Evolutionary conservation across 1,284 basidiomycete species (phyloP).

Genomic region (Bjerkandera adusta): DNA sequence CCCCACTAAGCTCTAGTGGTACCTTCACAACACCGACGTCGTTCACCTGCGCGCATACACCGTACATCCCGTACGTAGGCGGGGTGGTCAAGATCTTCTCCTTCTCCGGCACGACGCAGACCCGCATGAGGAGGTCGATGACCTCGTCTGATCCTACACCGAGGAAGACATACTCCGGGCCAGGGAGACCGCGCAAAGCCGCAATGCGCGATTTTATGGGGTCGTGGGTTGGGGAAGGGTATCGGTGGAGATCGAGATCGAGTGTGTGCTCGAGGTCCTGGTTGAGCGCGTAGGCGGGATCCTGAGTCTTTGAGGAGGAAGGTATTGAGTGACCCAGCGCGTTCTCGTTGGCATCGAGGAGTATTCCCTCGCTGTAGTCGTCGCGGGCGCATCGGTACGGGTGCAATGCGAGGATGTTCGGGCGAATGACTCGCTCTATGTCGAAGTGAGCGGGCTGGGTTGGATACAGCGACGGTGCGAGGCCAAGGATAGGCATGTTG

Average conservation of each 20-base stretch:
- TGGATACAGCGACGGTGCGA: conserved; percentile 39
- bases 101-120: conserved; percentile 79
- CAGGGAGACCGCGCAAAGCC: conserved; percentile 64
- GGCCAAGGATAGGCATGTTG: conserved; percentile 47
- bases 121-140: conserved; percentile 92
- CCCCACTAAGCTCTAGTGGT: conserved; percentile 64
- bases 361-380: conserved; percentile 90
- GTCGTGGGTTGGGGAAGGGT: conserved; percentile 84
- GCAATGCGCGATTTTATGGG: conserved; percentile 81
- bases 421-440: conserved; percentile 82
- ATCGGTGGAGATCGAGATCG: conserved; percentile 71
- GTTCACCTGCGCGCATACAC: conserved; percentile 93
- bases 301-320: conserved; percentile 16
- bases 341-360: conserved; percentile 99
- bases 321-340: conserved; percentile 87
- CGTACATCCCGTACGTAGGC: conserved; percentile 98
- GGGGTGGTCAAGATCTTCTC: conserved; percentile 88
- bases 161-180: conserved; percentile 80
- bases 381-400: conserved; percentile 97
- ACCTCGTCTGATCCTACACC: conserved; percentile 98
- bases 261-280: conserved; percentile 35
- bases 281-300: conserved; percentile 19
- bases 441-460: conserved; percentile 74
- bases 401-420: conserved; percentile 89
- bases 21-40: conserved; percentile 86